These are phyloP conservation scores for Linaria vulgaris DNA, from an alignment of 257 asterid species.

Conservation along the genomic window DNA sequence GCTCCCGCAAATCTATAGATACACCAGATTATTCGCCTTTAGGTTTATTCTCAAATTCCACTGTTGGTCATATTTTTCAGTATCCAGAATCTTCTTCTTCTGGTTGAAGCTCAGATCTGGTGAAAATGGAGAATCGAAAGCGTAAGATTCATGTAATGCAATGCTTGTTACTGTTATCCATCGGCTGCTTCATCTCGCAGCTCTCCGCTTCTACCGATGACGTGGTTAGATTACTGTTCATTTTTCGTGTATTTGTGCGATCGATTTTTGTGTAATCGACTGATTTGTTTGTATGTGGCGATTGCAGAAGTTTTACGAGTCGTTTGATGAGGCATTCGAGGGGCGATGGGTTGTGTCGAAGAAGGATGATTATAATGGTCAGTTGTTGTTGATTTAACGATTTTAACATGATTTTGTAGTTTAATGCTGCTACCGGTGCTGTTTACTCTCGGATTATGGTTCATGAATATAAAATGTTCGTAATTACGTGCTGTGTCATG, in stretches of 20 bases:
- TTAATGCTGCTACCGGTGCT: no score
- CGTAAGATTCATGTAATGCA: slow-evolving; percentile 52
- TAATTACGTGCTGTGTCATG: no score
- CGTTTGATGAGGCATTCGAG: slow-evolving; percentile 80
- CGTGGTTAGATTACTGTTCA: slow-evolving; percentile 32
- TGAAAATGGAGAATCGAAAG: slow-evolving; percentile 46
- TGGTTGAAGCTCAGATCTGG: not conserved
- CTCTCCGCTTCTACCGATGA: slow-evolving; percentile 65
- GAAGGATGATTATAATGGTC: slow-evolving; percentile 76
- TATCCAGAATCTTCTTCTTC: not conserved
- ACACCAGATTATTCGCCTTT: not conserved
- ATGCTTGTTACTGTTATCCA: slow-evolving; percentile 42
- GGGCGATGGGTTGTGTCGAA: slow-evolving; percentile 80
- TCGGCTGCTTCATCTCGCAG: slow-evolving; percentile 60
- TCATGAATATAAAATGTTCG: no score
- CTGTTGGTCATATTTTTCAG: not conserved
- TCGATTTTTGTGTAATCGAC: slow-evolving; percentile 1
- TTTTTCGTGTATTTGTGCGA: not conserved
- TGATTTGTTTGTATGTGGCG: slow-evolving; percentile 13
- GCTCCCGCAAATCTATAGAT: slow-evolving; percentile 38
- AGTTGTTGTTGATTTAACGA: not conserved
- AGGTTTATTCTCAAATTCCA: not conserved
- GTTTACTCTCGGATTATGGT: no score
- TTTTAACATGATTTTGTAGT: no score
- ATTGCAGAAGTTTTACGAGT: slow-evolving; percentile 67